Conservation (phyloP, 805 yeast species). For the Metschnikowia reukaufii region DNA sequence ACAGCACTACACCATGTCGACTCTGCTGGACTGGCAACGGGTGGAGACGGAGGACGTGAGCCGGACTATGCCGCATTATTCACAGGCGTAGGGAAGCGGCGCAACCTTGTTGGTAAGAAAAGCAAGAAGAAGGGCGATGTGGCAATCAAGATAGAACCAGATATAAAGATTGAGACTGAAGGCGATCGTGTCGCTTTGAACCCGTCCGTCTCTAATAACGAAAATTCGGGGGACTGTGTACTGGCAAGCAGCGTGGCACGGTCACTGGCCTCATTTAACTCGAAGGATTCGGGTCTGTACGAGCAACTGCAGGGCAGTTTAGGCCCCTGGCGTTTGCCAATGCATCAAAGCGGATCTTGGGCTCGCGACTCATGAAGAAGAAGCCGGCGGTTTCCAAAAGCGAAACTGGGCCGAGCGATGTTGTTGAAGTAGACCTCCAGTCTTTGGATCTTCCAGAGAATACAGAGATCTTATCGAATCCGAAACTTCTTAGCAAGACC, state of each 20-base stretch:
- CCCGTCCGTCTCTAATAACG: conserved; percentile 17
- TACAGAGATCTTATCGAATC: conserved; percentile 38
- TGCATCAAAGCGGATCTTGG: conserved; percentile 42
- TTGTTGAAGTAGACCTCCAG: conserved; percentile 41
- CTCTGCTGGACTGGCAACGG: conserved; percentile 12
- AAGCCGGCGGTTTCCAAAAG: conserved; percentile 17
- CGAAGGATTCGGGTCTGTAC: conserved; percentile 9
- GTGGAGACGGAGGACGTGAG: conserved; percentile 18
- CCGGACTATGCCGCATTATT: conserved; percentile 47
- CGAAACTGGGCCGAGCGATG: conserved; percentile 15
- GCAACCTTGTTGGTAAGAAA: conserved; percentile 29
- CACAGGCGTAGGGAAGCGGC: conserved; percentile 43
- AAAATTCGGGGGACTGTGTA: conserved; percentile 12
- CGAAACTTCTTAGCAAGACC: conserved; percentile 38
- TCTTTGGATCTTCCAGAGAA: conserved; percentile 41
- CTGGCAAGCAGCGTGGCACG: conserved; percentile 11
- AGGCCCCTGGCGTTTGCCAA: conserved; percentile 25
- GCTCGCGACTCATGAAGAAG: conserved; percentile 38
- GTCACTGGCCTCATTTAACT: conserved; percentile 12
- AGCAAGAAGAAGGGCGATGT: conserved; percentile 24
- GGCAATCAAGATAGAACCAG: conserved; percentile 23
- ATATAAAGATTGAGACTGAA: background rate
- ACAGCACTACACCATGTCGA: conserved; percentile 8
- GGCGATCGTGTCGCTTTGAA: conserved; percentile 1
- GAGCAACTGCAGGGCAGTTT: conserved; percentile 1